Conservation (phyloP, 1,284 basidiomycete species). For the Paramarasmius palmivorus region DNA sequence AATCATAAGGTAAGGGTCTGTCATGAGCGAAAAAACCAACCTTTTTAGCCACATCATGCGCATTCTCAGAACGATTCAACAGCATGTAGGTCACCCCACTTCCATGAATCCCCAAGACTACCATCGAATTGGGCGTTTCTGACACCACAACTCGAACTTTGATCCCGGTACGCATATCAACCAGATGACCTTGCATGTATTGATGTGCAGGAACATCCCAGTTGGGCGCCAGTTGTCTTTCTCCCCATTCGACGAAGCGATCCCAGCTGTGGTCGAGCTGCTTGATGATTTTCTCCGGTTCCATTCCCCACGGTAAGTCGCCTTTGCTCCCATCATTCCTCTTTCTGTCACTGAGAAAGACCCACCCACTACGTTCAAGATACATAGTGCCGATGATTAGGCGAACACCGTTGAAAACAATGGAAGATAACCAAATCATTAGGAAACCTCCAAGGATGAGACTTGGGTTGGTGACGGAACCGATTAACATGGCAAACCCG, state of each 20-base stretch:
- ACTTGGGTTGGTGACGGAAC: no score
- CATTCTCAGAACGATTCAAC: no score
- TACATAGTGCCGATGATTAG: constrained; percentile 17
- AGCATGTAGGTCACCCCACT: no score
- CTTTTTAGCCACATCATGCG: no score
- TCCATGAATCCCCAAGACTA: no score
- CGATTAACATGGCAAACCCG: no score
- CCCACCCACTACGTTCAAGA: constrained; percentile 15
- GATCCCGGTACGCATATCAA: not conserved
- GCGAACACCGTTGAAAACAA: constrained; percentile 1
- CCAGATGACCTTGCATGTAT: not conserved
- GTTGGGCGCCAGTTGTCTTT: not conserved
- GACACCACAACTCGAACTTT: no score
- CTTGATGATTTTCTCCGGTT: not conserved
- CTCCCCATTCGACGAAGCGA: not conserved
- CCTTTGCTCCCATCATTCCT: constrained; percentile 4
- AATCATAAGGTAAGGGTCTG: no score
- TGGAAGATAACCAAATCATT: no score
- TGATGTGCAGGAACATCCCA: not conserved
- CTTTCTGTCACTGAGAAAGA: constrained; percentile 13
- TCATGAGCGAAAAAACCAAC: no score
- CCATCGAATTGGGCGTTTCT: no score
- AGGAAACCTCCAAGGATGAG: no score
- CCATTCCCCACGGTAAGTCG: not conserved
- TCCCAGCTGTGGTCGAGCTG: constrained; percentile 7